phyloP scores from a whole-genome alignment of 139 green algal genomes.

The Chlorella sp. region DNA sequence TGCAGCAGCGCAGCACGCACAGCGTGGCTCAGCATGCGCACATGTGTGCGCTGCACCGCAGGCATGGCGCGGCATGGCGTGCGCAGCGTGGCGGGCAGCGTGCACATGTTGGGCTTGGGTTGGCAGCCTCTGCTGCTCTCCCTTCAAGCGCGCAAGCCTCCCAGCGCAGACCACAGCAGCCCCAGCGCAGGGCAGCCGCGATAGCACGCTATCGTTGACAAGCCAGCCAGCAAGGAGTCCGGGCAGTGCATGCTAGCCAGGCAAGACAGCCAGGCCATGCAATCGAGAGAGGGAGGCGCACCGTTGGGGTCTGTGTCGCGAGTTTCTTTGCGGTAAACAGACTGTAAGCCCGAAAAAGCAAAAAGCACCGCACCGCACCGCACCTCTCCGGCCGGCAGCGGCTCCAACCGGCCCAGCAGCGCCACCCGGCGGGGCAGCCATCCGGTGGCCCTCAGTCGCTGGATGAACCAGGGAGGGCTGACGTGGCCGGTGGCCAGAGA shows the following conservation, averaged over 20 bases:
- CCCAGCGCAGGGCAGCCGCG: background rate
- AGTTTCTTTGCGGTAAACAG: no score
- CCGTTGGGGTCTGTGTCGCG: no score
- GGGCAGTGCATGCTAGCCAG: no score
- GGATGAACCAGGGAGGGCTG: conserved; percentile 20
- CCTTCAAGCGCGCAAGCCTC: background rate
- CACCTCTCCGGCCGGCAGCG: conserved; percentile 21
- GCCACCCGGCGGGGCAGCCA: conserved; percentile 32
- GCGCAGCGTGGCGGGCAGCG: no score
- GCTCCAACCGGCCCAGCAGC: conserved; percentile 19
- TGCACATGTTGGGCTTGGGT: no score
- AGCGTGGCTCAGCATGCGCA: background rate
- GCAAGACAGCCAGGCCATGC: no score
- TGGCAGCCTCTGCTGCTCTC: no score
- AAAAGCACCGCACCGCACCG: no score
- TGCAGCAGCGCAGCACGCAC: background rate
- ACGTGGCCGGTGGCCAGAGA: conserved; percentile 26
- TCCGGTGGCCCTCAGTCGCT: conserved; percentile 18
- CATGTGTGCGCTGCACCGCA: background rate
- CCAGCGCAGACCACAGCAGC: background rate
- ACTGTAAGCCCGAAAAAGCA: no score
- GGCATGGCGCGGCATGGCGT: no score
- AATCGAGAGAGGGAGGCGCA: no score
- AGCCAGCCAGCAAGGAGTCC: background rate
- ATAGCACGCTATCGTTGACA: no score